Evolutionary conservation across 345 rosid species (phyloP).

Genomic region (Odontarrhena argentea): DNA sequence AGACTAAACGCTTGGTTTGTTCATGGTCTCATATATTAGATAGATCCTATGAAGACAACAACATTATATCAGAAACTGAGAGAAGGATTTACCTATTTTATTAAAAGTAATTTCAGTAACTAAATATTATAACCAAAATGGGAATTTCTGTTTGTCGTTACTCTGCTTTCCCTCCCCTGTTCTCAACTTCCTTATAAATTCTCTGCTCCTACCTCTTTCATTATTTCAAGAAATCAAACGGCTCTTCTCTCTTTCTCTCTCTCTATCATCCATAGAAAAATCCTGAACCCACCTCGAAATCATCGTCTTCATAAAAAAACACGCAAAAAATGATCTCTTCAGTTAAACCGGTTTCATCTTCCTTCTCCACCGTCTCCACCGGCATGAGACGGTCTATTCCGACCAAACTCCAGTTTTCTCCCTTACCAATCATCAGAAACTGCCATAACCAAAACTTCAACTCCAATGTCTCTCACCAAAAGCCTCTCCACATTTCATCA

Average conservation of each 20-base stretch:
- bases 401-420: conserved; percentile 41
- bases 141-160: conserved; percentile 30
- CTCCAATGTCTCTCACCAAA: conserved; percentile 41
- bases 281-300: conserved; percentile 4
- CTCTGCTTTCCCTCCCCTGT: conserved; percentile 37
- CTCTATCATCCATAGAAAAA: neutral
- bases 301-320: neutral
- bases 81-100: too few relatives aligned
- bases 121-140: neutral
- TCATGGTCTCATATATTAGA: conserved; percentile 3
- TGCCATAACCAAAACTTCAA: conserved; percentile 35
- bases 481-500: conserved; percentile 59
- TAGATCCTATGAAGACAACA: neutral
- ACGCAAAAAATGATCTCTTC: conserved; percentile 56
- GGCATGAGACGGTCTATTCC: conserved; percentile 31
- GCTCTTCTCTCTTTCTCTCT: conserved; percentile 8
- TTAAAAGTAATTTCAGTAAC: neutral
- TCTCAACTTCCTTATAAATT: conserved; percentile 34
- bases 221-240: conserved; percentile 9
- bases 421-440: conserved; percentile 40
- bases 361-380: conserved; percentile 36
- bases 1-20: conserved; percentile 27
- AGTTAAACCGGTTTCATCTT: conserved; percentile 40
- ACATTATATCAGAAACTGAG: neutral
- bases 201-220: conserved; percentile 33